A percentile compares a stretch with the other conserved stretches of the same genome.
Evolutionary conservation across 2,329 filamentous ascomycete genomes (phyloP).

Genomic region (Neoarthrinium moseri): DNA sequence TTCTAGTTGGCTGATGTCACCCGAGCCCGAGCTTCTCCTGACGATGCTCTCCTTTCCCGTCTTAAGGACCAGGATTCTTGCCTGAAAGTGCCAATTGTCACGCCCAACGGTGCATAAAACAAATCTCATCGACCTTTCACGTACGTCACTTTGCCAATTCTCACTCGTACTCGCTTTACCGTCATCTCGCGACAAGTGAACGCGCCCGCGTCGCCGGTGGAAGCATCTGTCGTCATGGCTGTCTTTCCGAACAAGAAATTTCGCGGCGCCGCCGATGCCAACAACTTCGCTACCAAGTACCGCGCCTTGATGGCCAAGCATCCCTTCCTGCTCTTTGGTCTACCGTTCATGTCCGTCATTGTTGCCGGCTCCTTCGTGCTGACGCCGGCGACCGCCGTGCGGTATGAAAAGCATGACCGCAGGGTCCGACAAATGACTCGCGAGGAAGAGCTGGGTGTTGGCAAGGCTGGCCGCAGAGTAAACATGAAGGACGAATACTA

Average conservation of each 20-base stretch:
- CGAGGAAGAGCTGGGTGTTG: conserved; percentile 83
- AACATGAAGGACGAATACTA: conserved; percentile 87
- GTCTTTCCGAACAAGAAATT: conserved; percentile 71
- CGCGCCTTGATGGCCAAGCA: conserved; percentile 71
- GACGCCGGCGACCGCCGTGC: conserved; percentile 87
- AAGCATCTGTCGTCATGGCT: no score
- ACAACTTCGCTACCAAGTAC: conserved; percentile 73
- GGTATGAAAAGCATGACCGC: conserved; percentile 91
- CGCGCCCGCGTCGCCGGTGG: no score
- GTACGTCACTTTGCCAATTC: no score
- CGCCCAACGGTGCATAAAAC: no score
- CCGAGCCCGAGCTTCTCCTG: background rate
- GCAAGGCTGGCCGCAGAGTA: conserved; percentile 67
- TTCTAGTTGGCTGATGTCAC: background rate
- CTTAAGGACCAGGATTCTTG: background rate
- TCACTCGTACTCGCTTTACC: no score
- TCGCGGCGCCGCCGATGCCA: conserved; percentile 62
- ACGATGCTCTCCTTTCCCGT: background rate
- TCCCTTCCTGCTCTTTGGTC: conserved; percentile 89
- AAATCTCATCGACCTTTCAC: no score
- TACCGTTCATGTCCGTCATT: conserved; percentile 89
- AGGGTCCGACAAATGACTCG: conserved; percentile 82
- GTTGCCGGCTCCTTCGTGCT: conserved; percentile 91
- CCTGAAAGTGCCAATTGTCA: no score
- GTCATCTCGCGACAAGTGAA: no score